These are phyloP conservation scores for Pleomassaria siparia DNA, from an alignment of 2,329 filamentous ascomycete genomes.

Conservation along the genomic window DNA sequence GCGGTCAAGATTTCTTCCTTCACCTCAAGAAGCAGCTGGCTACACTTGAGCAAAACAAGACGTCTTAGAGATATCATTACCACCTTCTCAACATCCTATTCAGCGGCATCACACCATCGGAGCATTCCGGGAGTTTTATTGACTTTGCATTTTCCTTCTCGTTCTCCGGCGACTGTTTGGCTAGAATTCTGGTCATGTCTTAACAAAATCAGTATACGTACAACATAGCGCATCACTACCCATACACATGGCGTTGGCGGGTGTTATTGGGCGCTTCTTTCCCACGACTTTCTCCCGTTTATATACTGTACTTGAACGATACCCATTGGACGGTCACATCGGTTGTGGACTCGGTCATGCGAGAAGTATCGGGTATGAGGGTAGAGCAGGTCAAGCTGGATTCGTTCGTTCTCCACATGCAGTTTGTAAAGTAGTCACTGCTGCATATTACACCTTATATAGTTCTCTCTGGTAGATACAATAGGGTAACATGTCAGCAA, in stretches of 20 bases:
- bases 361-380: conserved; percentile 9
- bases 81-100: conserved; percentile 23
- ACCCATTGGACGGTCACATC: conserved; percentile 23
- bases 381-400: not conserved
- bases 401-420: not conserved
- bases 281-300: conserved; percentile 13
- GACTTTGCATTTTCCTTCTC: conserved; percentile 9
- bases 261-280: conserved; percentile 9
- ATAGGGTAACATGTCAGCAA: not conserved
- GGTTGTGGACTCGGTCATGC: conserved; percentile 8
- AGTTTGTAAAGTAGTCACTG: conserved; percentile 7
- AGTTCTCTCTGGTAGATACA: not conserved
- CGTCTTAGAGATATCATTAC: conserved; percentile 21
- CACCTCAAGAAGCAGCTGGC: conserved; percentile 50
- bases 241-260: conserved; percentile 28
- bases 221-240: conserved; percentile 20
- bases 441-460: not conserved
- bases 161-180: conserved; percentile 18
- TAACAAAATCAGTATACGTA: conserved; percentile 14
- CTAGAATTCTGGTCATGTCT: conserved; percentile 14
- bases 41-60: conserved; percentile 42
- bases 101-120: conserved; percentile 34
- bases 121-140: conserved; percentile 40
- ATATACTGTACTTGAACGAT: conserved; percentile 25
- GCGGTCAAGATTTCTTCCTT: conserved; percentile 48